Evolutionary conservation across 2,329 filamentous ascomycete species (phyloP), one percentile per base, ranked within the genome.

Genomic region (Neofusicoccum umdonicola): DNA sequence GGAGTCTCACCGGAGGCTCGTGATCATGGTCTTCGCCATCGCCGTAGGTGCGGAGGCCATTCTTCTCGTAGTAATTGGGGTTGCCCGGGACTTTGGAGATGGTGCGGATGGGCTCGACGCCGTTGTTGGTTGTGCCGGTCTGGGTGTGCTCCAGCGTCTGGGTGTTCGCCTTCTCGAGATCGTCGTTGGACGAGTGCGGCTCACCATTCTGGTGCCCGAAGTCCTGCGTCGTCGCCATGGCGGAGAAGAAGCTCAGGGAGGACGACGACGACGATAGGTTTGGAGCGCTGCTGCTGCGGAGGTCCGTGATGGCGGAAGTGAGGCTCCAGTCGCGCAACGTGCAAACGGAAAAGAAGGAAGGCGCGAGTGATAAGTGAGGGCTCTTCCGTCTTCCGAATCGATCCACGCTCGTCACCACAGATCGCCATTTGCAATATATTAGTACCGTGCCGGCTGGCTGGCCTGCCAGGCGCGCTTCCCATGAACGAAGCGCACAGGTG

Each of bases 11-110:
- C 22, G 79, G 78, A 58, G 79, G 77, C 67, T 82, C 79, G 67
- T 78, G 77, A 58, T 82, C 80, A 71, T 82, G 80, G 63, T 80
- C 78, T 56, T 78, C 78, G 39, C 78, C 82, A 68, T 84, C 81
- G 27, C 78, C 80, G 65, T 82, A 78, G 4, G 77, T 80, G 17
- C 79, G 74, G 1, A 81, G 68, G 37, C 79, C 79, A 68, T 77
- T 71, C 64, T 81, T 80, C 67, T 83, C 80, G 66, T 79, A 80
- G 69, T 82, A 80, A 64, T 76, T 73, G 12, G 71, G 65, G 66
- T 81, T 71, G 7, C 73, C 74, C 0, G 72, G 72, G 1, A 76
- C 72, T 35, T 69, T 48, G 73, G 50, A 74, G 65, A 72, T 72
- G 50, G 73, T 76, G 17, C 70, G 69, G 51, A 77, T 65, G 41